These are phyloP conservation scores for Backusella westeae DNA, from an alignment of 192 early-diverging fungal genomes.

Conservation along the genomic window DNA sequence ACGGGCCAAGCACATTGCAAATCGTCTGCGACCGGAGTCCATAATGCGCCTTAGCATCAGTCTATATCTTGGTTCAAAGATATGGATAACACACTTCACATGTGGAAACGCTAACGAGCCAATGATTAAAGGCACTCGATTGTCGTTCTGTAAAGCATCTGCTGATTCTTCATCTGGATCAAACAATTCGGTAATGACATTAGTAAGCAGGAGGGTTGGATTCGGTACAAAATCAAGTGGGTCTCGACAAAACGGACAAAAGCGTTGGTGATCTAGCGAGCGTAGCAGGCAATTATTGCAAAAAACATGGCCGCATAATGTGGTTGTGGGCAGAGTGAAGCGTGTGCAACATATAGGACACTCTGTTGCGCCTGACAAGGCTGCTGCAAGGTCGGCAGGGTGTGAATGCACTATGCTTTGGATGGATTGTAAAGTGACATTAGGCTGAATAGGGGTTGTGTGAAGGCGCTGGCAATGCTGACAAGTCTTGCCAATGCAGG, in stretches of 20 bases:
- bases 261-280: slow-evolving; percentile 43
- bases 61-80: slow-evolving; percentile 59
- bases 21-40: slow-evolving; percentile 36
- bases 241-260: slow-evolving; percentile 21
- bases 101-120: slow-evolving; percentile 51
- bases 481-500: slow-evolving; percentile 16
- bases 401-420: not conserved
- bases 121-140: slow-evolving; percentile 50
- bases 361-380: slow-evolving; percentile 36
- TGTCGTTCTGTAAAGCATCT: not conserved
- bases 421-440: slow-evolving; percentile 39
- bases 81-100: slow-evolving; percentile 52
- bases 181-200: not conserved
- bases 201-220: not conserved
- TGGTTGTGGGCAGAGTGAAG: slow-evolving; percentile 57
- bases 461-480: not conserved
- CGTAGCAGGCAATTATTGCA: slow-evolving; percentile 59
- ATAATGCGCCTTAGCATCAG: slow-evolving; percentile 50
- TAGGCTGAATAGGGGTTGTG: slow-evolving; percentile 3
- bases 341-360: slow-evolving; percentile 57
- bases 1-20: not conserved
- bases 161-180: slow-evolving; percentile 6
- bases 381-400: not conserved
- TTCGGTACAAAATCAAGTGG: not conserved
- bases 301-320: slow-evolving; percentile 63